phyloP scores from a whole-genome alignment of 805 yeast species.

The Vanderwaltozyma yarrowii region DNA sequence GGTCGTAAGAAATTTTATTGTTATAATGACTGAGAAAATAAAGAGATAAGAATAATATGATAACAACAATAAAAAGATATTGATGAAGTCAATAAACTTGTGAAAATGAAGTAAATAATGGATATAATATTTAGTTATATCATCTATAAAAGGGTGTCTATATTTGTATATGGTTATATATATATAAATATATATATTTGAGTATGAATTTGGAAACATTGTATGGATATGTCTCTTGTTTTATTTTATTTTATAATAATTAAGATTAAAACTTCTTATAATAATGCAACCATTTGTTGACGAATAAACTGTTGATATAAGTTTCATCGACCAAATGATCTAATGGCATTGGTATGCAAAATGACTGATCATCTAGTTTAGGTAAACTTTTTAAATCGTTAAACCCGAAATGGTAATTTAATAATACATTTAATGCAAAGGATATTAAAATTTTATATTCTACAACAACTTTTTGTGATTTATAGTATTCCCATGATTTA shows the following conservation, averaged over 20 bases:
- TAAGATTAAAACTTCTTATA: constrained; percentile 12
- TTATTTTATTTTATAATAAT: not conserved
- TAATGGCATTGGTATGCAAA: constrained; percentile 17
- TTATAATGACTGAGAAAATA: no score
- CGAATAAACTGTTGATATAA: constrained; percentile 13
- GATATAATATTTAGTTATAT: no score
- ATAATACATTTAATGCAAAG: constrained; percentile 32
- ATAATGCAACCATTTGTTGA: constrained; percentile 24
- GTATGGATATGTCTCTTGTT: not conserved
- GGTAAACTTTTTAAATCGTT: constrained; percentile 25
- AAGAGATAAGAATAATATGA: no score
- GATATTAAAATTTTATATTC: constrained; percentile 34
- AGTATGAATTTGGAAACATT: no score
- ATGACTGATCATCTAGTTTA: constrained; percentile 11
- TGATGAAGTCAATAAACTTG: no score
- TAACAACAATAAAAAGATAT: no score
- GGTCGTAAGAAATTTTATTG: no score
- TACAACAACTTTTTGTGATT: constrained; percentile 26
- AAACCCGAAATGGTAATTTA: constrained; percentile 43
- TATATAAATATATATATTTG: no score
- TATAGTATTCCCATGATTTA: constrained; percentile 22
- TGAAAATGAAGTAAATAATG: no score
- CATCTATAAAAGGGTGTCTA: no score
- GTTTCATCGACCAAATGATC: constrained; percentile 11
- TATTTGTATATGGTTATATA: not conserved